Evolutionary conservation across 2,329 filamentous ascomycete species (phyloP).

Genomic region (Plenodomus tracheiphilus): DNA sequence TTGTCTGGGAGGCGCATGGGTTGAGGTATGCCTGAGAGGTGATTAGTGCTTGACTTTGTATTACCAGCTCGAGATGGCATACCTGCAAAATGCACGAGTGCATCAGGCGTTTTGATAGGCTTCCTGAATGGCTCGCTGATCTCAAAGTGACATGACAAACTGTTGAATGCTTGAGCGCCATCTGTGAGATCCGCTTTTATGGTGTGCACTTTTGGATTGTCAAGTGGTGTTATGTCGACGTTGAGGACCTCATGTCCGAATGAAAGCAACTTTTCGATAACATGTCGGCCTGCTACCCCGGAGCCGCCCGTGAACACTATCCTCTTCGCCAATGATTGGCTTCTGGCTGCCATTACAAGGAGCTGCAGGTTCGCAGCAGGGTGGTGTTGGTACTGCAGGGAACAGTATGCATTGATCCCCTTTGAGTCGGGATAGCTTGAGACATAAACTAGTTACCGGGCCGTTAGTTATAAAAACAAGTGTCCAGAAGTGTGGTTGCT

Average conservation of each 20-base stretch:
- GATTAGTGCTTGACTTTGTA: not conserved
- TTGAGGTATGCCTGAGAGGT: slow-evolving; percentile 46
- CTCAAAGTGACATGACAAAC: slow-evolving; percentile 59
- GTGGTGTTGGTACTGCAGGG: not conserved
- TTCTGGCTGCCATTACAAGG: slow-evolving; percentile 7
- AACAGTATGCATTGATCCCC: not conserved
- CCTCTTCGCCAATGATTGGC: slow-evolving; percentile 29
- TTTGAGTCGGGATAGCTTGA: not conserved
- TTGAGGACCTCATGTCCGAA: slow-evolving; percentile 59
- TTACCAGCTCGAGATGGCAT: slow-evolving; percentile 19
- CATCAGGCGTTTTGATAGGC: slow-evolving; percentile 52
- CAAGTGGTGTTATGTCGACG: slow-evolving; percentile 53
- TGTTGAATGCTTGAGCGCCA: slow-evolving; percentile 59
- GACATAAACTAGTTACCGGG: not conserved
- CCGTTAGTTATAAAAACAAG: not conserved
- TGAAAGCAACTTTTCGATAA: slow-evolving; percentile 55
- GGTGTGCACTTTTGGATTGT: slow-evolving; percentile 54
- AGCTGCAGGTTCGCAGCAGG: not conserved
- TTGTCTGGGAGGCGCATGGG: slow-evolving; percentile 65
- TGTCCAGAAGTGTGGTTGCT: not conserved
- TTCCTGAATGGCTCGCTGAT: slow-evolving; percentile 48
- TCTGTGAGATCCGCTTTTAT: slow-evolving; percentile 60
- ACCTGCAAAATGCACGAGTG: slow-evolving; percentile 63
- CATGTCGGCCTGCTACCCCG: slow-evolving; percentile 53
- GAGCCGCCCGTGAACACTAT: slow-evolving; percentile 60